Base-by-base conservation (phyloP, 495 filamentous ascomycete genomes). In the Cercophora newfieldiana region DNA sequence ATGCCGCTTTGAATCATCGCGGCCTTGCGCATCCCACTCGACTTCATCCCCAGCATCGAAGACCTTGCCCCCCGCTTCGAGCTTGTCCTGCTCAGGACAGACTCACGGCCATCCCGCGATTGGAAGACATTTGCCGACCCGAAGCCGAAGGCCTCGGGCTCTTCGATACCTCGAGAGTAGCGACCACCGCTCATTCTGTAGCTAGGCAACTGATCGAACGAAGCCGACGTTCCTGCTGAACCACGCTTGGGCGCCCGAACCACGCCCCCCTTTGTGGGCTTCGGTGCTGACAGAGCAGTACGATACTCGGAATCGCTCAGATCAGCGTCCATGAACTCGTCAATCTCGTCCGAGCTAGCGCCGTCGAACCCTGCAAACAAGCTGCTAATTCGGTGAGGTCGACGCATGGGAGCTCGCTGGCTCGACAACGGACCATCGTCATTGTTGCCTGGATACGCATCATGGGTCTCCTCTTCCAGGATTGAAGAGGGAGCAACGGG, bases 321-420 rank as follows among this genome's bases (percentile, higher is more conserved):
- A 29, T 89, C 86, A 18, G 75, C 81, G 67, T 89, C 87, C 64
- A 71, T 73, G 67, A 86, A 84, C 47, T 86, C 86, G 30, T 86
- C 83, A n/a, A 58, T 75, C 56, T 87, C 84, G 57, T 88, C 86
- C 1, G 84, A 85, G 65, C 83, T 85, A 56, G 68, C 86, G 7
- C 79, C 78, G 60, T 88, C 83, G 67, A 96, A 94, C 1, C 91
- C 91, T 22, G 91, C 91, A 72, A 95, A 94, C n/a, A 96, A 79
- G 73, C 90, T 94, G 70, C 89, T 93, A 30, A 90, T 88, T 65
- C 91, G 82, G 66, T 88, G 86, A 1, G 91, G 91, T 37, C 90
- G 83, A 64, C 89, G 85, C 61, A 91, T 80, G 21, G 84, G 82
- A 16, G 85, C 83, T 37, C 78, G 82, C n/a, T 88, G 83, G 54